Percentiles rank a stretch among this genome's conserved stretches.
These are phyloP conservation scores for Hemerocallis citrina DNA, from an alignment of 106 monocot genomes.

Conservation along the genomic window DNA sequence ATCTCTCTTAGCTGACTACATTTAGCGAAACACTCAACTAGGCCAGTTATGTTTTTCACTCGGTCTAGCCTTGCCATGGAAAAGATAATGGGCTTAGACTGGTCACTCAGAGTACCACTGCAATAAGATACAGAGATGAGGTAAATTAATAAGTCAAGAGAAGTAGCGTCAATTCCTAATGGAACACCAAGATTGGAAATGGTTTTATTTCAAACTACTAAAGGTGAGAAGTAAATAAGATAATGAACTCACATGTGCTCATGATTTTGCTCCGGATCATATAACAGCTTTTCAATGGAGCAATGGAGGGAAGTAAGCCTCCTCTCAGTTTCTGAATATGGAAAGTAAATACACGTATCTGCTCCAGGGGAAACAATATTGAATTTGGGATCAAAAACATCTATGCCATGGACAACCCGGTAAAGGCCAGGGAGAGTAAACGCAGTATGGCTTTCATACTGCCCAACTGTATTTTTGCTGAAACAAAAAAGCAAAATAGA, in stretches of 20 bases:
- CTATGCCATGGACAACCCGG: constrained; percentile 85
- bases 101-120: constrained; percentile 80
- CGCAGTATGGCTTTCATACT: constrained; percentile 89
- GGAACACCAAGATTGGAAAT: too few relatives aligned
- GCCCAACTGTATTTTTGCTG: constrained; percentile 94
- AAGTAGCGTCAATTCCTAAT: too few relatives aligned
- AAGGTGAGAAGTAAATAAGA: not conserved
- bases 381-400: constrained; percentile 98
- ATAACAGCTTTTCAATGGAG: constrained; percentile 71
- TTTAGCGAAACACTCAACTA: constrained; percentile 65
- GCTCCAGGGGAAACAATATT: constrained; percentile 98
- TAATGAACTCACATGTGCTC: constrained; percentile 69
- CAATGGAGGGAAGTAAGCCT: constrained; percentile 86
- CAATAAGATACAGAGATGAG: constrained; percentile 4
- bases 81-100: constrained; percentile 87
- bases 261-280: constrained; percentile 61
- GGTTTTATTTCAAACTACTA: too few relatives aligned
- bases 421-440: constrained; percentile 91
- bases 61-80: constrained; percentile 95
- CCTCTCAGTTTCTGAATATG: constrained; percentile 59
- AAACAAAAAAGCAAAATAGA: constrained; percentile 20
- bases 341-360: constrained; percentile 80
- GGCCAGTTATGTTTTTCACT: constrained; percentile 91
- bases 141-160: too few relatives aligned
- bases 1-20: constrained; percentile 46